phyloP scores from a whole-genome alignment of 1,284 basidiomycete species.

The Trametes pubescens region DNA sequence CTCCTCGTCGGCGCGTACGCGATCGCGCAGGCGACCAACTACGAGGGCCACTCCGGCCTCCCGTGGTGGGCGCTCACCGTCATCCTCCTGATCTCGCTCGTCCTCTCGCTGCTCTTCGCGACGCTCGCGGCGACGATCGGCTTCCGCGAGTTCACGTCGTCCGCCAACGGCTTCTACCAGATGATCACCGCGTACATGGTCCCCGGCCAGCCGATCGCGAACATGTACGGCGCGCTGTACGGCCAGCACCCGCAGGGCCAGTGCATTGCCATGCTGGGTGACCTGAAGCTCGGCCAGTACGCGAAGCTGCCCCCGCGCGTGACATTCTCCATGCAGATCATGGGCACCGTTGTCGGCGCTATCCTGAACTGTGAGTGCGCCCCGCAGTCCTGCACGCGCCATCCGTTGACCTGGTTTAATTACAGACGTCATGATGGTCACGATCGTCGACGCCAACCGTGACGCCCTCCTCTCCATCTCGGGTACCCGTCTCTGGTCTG shows the following conservation, averaged over 20 bases:
- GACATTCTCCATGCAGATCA: conserved; percentile 65
- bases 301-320: conserved; percentile 71
- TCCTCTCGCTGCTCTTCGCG: conserved; percentile 55
- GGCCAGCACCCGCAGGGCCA: conserved; percentile 49
- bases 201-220: conserved; percentile 54
- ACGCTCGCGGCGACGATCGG: conserved; percentile 63
- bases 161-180: conserved; percentile 43
- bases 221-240: conserved; percentile 64
- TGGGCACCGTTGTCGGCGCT: conserved; percentile 54
- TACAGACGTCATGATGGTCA: conserved; percentile 56
- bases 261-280: conserved; percentile 55
- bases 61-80: conserved; percentile 58
- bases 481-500: conserved; percentile 53
- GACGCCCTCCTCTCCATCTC: conserved; percentile 45
- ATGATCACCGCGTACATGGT: conserved; percentile 49
- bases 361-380: conserved; percentile 51
- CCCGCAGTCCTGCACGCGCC: not conserved
- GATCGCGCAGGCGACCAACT: conserved; percentile 57
- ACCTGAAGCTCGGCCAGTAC: conserved; percentile 59
- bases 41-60: conserved; percentile 59
- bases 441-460: conserved; percentile 53
- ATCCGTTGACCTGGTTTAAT: not conserved
- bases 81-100: conserved; percentile 59
- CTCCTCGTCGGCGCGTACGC: conserved; percentile 54
- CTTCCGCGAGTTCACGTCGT: conserved; percentile 42